Evolutionary conservation across 2,329 filamentous ascomycete species (phyloP).

Genomic region (Corinectria fuckeliana): DNA sequence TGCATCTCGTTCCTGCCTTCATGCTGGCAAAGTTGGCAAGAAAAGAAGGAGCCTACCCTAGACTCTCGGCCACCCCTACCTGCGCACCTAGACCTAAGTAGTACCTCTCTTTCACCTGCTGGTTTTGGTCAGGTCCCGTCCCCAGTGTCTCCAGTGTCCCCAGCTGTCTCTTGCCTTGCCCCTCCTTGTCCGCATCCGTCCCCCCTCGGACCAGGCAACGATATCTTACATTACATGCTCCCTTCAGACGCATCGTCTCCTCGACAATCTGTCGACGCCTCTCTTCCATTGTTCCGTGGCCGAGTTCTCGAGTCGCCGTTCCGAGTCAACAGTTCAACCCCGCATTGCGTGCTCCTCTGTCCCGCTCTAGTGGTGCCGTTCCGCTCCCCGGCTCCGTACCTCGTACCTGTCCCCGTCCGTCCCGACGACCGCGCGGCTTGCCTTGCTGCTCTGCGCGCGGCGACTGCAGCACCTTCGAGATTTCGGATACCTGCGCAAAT

Average conservation of each 20-base stretch:
- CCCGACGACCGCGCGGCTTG: conserved; percentile 3
- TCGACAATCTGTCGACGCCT: conserved; percentile 8
- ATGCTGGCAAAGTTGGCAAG: no score
- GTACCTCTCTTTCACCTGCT: conserved; percentile 3
- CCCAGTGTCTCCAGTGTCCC: conserved; percentile 16
- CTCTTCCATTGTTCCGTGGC: background rate
- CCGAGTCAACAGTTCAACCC: background rate
- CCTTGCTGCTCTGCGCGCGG: conserved; percentile 16
- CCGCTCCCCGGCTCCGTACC: background rate
- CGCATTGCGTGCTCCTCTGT: no score
- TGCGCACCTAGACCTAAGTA: no score
- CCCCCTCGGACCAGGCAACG: conserved; percentile 8
- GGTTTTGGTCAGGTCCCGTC: conserved; percentile 13
- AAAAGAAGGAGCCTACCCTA: no score
- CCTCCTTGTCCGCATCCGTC: conserved; percentile 19
- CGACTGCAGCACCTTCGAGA: conserved; percentile 21
- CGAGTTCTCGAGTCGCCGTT: background rate
- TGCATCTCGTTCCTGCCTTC: no score
- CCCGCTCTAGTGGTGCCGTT: background rate
- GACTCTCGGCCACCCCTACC: no score
- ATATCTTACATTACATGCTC: conserved; percentile 2
- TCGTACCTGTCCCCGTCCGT: background rate
- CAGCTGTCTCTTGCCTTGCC: conserved; percentile 26
- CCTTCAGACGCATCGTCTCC: background rate
- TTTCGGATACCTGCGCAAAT: conserved; percentile 21